A percentile compares a stretch with the other conserved stretches of the same genome.
phyloP scores from a whole-genome alignment of 306 rosid species.

The Medicago lupulina region DNA sequence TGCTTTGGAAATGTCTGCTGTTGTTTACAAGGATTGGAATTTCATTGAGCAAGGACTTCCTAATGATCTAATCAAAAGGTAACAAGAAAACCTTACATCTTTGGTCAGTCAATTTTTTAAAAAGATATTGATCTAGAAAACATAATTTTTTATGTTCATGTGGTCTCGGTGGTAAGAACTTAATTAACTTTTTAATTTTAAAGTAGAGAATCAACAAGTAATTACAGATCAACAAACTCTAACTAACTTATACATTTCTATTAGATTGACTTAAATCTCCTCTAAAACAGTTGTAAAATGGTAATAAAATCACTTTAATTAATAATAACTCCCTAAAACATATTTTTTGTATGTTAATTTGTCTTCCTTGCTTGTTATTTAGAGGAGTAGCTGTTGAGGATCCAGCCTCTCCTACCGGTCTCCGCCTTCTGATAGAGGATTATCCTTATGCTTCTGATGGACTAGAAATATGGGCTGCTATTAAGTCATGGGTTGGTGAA shows the following conservation, averaged over 20 bases:
- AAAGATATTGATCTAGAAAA: not conserved
- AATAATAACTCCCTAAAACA: not conserved
- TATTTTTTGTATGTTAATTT: not conserved
- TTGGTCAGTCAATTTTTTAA: too few relatives aligned
- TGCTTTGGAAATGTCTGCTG: constrained; percentile 14
- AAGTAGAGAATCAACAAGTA: too few relatives aligned
- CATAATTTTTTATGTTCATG: too few relatives aligned
- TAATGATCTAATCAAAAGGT: constrained; percentile 8
- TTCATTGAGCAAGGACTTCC: constrained; percentile 13
- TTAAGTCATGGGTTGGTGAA: constrained; percentile 2
- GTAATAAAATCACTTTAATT: not conserved
- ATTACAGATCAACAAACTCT: too few relatives aligned
- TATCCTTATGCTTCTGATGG: constrained; percentile 13
- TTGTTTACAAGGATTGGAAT: constrained; percentile 4
- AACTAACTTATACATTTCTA: too few relatives aligned
- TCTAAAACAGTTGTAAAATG: too few relatives aligned
- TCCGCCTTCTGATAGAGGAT: constrained; percentile 8
- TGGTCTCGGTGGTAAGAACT: too few relatives aligned
- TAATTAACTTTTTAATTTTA: too few relatives aligned
- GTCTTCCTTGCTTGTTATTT: not conserved
- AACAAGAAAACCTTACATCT: not conserved
- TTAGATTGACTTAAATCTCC: too few relatives aligned
- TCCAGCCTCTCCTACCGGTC: not conserved
- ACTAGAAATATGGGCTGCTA: constrained; percentile 11
- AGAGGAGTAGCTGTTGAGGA: constrained; percentile 18